Evolutionary conservation across 1,139 yeast species (phyloP), one percentile per base, ranked within the genome.

Genomic region (Scheffersomyces lignicola): DNA sequence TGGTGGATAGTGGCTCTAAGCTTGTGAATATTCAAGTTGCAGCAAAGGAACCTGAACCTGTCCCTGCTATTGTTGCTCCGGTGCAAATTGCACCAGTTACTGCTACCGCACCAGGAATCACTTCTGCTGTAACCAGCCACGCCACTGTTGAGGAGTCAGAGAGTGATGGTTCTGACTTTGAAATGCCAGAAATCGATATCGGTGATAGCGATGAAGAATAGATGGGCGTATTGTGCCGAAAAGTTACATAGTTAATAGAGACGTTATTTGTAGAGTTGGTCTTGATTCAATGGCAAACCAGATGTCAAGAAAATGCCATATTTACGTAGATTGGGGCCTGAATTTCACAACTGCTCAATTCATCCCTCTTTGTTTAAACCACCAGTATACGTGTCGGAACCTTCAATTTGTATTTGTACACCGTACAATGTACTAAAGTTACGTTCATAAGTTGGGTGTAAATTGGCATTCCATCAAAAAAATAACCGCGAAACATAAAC

Each of bases 111-210:
- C 24, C 3, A 7, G 25, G 17, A 5, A 18, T 10, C 23, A 14
- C 32, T 4, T 22, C 30, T 18, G 18, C 25, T 7, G 42, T 41
- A 10, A 43, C 40, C 5, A 52, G 44, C 12, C 12, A 22, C 10
- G 22, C 18, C 11, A 22, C 24, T 11, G 33, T 13, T 1, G 32
- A 30, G 1, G 32, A 18, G 4, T 30, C 29, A 3, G 59, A 49
- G 4, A 66, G 56, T 7, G 61, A 55, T 15, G 72, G 60, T 22
- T 69, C 76, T 5, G 83, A 78, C 41, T 72, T 78, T 39, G 84
- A 76, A 42, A 76, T 79, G 40, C 84, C 85, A 37, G 78, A 70
- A 21, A 48, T 77, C 28, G 76, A 45, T 26, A 54, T 43, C 24
- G 60, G 46, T 22, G 65, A 60, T 25, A 40, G 45, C 15, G 52